Conservation (phyloP, 305 asterid genomes). For the Withania somnifera region DNA sequence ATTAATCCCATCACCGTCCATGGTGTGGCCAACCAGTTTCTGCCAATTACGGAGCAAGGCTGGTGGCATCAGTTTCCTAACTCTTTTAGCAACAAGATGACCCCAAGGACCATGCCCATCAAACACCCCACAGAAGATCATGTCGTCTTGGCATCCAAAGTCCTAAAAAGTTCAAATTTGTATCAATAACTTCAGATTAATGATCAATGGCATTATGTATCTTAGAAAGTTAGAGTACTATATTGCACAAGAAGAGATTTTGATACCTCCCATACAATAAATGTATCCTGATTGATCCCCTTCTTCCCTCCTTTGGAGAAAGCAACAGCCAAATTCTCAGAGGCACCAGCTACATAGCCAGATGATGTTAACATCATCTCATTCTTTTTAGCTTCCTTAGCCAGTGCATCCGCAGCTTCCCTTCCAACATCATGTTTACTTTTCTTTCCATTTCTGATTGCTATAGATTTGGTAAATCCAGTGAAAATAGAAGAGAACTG, state of each 20-base stretch:
- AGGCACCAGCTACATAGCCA: constrained; percentile 22
- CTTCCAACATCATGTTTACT: constrained; percentile 27
- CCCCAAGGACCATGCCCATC: constrained; percentile 96
- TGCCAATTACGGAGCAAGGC: constrained; percentile 61
- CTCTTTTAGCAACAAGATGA: constrained; percentile 51
- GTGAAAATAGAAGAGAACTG: constrained; percentile 45
- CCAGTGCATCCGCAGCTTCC: constrained; percentile 34
- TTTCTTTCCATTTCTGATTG: constrained; percentile 37
- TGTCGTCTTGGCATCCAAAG: constrained; percentile 69
- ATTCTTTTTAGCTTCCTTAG: constrained; percentile 50
- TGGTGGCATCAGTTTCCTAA: constrained; percentile 49
- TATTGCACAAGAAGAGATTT: not conserved
- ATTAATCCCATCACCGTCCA: constrained; percentile 11
- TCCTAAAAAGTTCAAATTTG: constrained; percentile 23
- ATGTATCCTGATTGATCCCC: constrained; percentile 64
- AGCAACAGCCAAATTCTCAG: constrained; percentile 26
- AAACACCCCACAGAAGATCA: constrained; percentile 69
- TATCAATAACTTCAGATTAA: not conserved
- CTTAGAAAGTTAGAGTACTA: no score
- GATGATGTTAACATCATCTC: constrained; percentile 49
- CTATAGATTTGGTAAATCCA: constrained; percentile 41
- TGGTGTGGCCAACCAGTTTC: constrained; percentile 34
- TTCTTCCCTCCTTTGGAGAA: constrained; percentile 59
- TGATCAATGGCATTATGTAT: not conserved
- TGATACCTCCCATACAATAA: constrained; percentile 59